Conservation (phyloP, 805 yeast genomes). For the Saccharomyces paradoxus region DNA sequence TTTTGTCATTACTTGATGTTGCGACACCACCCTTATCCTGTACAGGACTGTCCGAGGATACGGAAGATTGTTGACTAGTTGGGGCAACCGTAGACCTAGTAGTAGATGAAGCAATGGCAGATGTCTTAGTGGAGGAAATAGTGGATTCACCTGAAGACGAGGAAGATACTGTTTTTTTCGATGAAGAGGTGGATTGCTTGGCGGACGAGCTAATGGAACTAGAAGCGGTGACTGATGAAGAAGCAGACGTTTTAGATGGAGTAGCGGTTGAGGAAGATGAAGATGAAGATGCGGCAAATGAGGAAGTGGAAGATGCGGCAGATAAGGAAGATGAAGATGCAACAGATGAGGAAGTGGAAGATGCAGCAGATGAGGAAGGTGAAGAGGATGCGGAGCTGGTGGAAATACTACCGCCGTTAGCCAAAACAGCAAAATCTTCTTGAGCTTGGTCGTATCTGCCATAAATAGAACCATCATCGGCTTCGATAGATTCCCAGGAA, state of each 20-base stretch:
- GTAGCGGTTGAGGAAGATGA: slow-evolving; percentile 4
- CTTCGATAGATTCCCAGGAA: slow-evolving; percentile 48
- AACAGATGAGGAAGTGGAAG: slow-evolving; percentile 5
- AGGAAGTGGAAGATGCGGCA: slow-evolving; percentile 6
- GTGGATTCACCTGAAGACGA: slow-evolving; percentile 7
- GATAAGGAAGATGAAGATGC: slow-evolving; percentile 6
- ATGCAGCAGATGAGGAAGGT: slow-evolving; percentile 3
- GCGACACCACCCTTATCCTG: background rate
- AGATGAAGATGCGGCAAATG: slow-evolving; percentile 6
- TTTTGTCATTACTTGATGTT: background rate
- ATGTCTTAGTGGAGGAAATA: slow-evolving; percentile 6
- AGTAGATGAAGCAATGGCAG: slow-evolving; percentile 12
- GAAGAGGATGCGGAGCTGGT: slow-evolving; percentile 7
- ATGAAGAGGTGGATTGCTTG: background rate
- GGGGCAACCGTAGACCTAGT: slow-evolving; percentile 6
- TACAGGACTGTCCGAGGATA: background rate
- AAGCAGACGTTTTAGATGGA: background rate
- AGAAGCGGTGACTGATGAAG: background rate
- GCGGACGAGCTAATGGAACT: background rate
- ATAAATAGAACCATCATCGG: slow-evolving; percentile 50
- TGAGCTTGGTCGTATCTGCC: slow-evolving; percentile 48
- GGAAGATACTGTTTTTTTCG: background rate
- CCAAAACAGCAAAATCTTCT: slow-evolving; percentile 32
- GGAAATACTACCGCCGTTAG: slow-evolving; percentile 19
- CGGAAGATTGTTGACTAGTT: background rate